Evolutionary conservation across 768 basidiomycete species (phyloP).

Genomic region (Artomyces pyxidatus): DNA sequence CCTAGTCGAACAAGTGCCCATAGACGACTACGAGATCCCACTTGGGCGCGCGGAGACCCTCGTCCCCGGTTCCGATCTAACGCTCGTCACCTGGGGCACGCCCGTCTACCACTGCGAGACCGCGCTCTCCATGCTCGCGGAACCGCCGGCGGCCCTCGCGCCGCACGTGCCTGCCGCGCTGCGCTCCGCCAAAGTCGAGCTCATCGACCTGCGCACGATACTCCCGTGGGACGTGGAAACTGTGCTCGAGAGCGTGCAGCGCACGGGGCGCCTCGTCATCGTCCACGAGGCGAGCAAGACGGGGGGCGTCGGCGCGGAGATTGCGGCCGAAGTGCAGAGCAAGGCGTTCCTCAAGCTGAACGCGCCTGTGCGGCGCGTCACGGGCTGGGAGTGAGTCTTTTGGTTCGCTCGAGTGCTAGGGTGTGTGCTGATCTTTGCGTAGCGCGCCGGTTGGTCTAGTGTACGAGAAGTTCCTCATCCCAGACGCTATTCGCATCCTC

Average conservation of each 20-base stretch:
- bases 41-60: constrained; percentile 77
- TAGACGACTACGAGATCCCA: constrained; percentile 81
- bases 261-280: constrained; percentile 78
- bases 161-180: constrained; percentile 55
- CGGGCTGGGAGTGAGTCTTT: constrained; percentile 87
- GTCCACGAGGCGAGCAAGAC: constrained; percentile 90
- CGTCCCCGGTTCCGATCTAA: constrained; percentile 71
- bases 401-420: neutral
- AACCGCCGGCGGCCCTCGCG: constrained; percentile 58
- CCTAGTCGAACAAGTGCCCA: constrained; percentile 84
- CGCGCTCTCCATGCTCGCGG: constrained; percentile 64
- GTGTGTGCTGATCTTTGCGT: constrained; percentile 2
- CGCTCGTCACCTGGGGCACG: constrained; percentile 88
- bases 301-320: constrained; percentile 85
- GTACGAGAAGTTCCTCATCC: constrained; percentile 90
- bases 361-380: constrained; percentile 80
- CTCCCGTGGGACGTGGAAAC: constrained; percentile 84
- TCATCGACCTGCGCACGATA: constrained; percentile 87
- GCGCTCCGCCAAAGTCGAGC: constrained; percentile 68
- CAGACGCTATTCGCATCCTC: constrained; percentile 75
- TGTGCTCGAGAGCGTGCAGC: constrained; percentile 72
- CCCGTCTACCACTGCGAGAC: constrained; percentile 85
- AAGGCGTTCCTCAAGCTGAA: constrained; percentile 82
- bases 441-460: constrained; percentile 80
- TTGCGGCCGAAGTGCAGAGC: constrained; percentile 86